These are phyloP conservation scores for Bryum argenteum DNA, from an alignment of 225 moss, liverwort and hornwort species.

Conservation along the genomic window DNA sequence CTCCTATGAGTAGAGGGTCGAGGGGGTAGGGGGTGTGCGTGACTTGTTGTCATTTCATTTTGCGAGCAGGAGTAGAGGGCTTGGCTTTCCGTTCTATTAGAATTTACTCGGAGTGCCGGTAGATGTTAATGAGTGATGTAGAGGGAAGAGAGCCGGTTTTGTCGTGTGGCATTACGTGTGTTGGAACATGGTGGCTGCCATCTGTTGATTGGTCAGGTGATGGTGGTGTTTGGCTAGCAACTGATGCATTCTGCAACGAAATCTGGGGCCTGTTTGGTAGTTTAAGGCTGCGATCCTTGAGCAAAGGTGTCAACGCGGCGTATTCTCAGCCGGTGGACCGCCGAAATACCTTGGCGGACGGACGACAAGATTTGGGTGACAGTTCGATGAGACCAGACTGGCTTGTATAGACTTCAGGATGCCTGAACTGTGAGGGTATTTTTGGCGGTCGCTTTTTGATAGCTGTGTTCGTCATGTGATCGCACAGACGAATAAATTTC, in stretches of 20 bases:
- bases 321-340: constrained; percentile 20
- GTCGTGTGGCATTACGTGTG: constrained; percentile 57
- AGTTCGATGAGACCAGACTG: constrained; percentile 25
- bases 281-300: constrained; percentile 32
- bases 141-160: constrained; percentile 41
- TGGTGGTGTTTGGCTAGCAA: constrained; percentile 72
- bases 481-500: no score
- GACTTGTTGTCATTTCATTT: constrained; percentile 26
- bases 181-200: constrained; percentile 66
- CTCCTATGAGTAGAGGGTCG: constrained; percentile 37
- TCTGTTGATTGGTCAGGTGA: constrained; percentile 78
- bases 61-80: constrained; percentile 36
- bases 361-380: constrained; percentile 13
- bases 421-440: no score
- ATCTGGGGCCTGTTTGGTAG: constrained; percentile 33
- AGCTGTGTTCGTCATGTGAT: no score
- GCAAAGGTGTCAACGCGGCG: constrained; percentile 20
- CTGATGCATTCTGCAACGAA: constrained; percentile 49
- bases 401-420: background rate
- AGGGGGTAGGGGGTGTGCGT: constrained; percentile 35
- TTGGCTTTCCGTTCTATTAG: constrained; percentile 33
- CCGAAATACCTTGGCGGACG: constrained; percentile 29
- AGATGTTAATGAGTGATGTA: constrained; percentile 40
- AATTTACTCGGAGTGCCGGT: constrained; percentile 31
- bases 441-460: no score